phyloP scores from a whole-genome alignment of 169 alveolate genomes.

The Plasmodium blacklocki region DNA sequence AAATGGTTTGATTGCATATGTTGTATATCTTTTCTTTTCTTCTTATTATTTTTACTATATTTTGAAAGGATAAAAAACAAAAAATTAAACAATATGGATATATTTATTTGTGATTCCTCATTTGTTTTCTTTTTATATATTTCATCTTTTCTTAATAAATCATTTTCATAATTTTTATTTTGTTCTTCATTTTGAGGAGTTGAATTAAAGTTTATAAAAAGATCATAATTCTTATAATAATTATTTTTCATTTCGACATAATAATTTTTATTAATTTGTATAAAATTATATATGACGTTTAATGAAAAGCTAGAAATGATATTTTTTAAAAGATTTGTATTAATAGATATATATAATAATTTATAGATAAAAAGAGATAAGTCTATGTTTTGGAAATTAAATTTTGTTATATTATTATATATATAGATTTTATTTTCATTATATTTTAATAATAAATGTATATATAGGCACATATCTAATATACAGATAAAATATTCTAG shows the following conservation, averaged over 20 bases:
- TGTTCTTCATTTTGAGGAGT: not conserved
- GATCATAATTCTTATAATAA: conserved; percentile 22
- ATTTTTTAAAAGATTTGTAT: conserved; percentile 46
- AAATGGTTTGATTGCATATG: not conserved
- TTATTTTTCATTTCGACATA: conserved; percentile 25
- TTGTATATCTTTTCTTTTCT: not conserved
- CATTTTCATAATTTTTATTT: conserved; percentile 17
- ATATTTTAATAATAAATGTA: conserved; percentile 31
- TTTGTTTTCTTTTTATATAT: not conserved
- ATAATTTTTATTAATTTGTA: conserved; percentile 21
- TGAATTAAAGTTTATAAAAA: not conserved
- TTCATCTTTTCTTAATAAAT: conserved; percentile 26
- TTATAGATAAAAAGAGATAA: conserved; percentile 47
- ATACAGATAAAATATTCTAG: conserved; percentile 29
- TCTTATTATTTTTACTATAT: conserved; percentile 43
- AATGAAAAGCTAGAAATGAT: conserved; percentile 41
- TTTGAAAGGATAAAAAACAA: conserved; percentile 56
- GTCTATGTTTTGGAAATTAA: conserved; percentile 9
- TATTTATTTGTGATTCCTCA: conserved; percentile 16
- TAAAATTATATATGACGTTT: conserved; percentile 42
- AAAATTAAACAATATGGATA: conserved; percentile 50
- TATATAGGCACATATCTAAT: conserved; percentile 52
- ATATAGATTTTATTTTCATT: conserved; percentile 1
- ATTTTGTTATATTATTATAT: conserved; percentile 13
- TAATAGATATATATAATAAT: conserved; percentile 27